These are phyloP conservation scores for Cystobasidium pallidum DNA, from an alignment of 1,284 basidiomycete genomes.

Conservation along the genomic window DNA sequence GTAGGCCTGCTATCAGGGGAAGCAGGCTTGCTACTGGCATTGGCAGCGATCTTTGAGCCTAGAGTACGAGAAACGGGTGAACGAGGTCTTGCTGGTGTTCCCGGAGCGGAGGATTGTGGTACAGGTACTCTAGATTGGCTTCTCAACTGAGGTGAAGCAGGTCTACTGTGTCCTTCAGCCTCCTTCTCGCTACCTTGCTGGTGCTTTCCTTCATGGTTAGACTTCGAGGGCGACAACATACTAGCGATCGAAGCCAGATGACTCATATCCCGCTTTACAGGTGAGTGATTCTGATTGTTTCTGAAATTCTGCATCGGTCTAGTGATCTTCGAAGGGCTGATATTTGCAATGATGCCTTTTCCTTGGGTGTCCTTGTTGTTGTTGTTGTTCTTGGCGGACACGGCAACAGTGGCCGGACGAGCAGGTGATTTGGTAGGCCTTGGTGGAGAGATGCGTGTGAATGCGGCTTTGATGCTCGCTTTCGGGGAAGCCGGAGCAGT, in stretches of 20 bases:
- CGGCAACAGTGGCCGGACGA: conserved; percentile 4
- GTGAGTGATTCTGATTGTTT: conserved; percentile 19
- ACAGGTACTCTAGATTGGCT: conserved; percentile 17
- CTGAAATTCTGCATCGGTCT: conserved; percentile 3
- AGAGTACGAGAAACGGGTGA: conserved; percentile 1
- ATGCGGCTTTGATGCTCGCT: neutral
- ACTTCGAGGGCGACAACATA: conserved; percentile 30
- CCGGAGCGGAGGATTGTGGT: conserved; percentile 11
- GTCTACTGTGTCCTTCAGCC: conserved; percentile 4
- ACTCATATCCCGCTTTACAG: conserved; percentile 39
- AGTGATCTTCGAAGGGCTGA: conserved; percentile 15
- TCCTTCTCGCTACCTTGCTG: neutral
- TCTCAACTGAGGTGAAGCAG: conserved; percentile 4
- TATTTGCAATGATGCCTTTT: conserved; percentile 5
- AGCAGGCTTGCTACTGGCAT: neutral
- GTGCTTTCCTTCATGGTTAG: neutral
- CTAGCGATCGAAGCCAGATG: conserved; percentile 39
- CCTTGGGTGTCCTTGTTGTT: neutral
- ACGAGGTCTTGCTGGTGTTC: conserved; percentile 13
- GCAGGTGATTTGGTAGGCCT: conserved; percentile 30
- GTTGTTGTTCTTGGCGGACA: neutral
- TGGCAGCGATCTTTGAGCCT: neutral
- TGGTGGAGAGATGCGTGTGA: conserved; percentile 23
- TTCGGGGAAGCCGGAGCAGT: neutral
- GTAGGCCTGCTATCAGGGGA: neutral